Percentiles rank a stretch among this genome's conserved stretches.
Evolutionary conservation across 768 basidiomycete species (phyloP).

Genomic region (Agaricus blazei): DNA sequence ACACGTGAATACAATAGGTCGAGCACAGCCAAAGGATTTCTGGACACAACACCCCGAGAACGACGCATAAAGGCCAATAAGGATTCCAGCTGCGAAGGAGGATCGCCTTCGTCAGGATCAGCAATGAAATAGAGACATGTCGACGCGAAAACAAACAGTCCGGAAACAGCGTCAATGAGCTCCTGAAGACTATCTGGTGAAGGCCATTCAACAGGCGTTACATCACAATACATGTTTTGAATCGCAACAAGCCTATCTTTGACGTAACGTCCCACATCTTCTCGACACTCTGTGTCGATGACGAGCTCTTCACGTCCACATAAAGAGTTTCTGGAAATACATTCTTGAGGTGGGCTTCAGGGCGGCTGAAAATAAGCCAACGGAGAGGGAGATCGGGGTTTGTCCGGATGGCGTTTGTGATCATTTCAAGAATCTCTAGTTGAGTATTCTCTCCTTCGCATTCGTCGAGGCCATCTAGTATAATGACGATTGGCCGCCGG

Average conservation of each 20-base stretch:
- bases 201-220: neutral
- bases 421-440: neutral
- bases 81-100: neutral
- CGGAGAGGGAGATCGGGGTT: neutral
- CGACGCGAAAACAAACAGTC: neutral
- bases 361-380: neutral
- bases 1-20: neutral
- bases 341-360: neutral
- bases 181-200: neutral
- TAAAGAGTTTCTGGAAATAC: neutral
- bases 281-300: neutral
- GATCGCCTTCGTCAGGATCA: neutral
- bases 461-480: conserved; percentile 4
- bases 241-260: too few relatives aligned
- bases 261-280: neutral
- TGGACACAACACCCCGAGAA: neutral
- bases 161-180: neutral
- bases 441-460: conserved; percentile 3
- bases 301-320: neutral
- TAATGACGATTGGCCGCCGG: neutral
- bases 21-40: neutral
- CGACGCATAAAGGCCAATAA: neutral
- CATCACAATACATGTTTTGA: too few relatives aligned
- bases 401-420: neutral
- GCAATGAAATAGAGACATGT: neutral